Evolutionary conservation across 371 early-diverging fungal genomes (phyloP).

Genomic region (Mucor saturninus): DNA sequence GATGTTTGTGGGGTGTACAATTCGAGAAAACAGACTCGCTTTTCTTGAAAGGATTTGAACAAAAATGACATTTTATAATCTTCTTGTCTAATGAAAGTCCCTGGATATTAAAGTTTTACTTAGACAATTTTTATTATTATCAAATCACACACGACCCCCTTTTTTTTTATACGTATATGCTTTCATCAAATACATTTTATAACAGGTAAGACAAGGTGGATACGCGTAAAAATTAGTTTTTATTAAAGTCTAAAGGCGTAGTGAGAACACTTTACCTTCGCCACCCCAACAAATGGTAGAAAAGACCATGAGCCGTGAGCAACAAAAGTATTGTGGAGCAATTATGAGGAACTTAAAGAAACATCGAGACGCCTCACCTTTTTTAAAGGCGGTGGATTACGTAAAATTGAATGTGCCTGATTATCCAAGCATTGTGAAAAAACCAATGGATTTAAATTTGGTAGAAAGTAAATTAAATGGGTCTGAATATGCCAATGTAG

Average conservation of each 20-base stretch:
- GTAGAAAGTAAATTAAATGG: conserved; percentile 84
- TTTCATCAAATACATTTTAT: conserved; percentile 1
- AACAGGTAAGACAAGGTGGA: background rate
- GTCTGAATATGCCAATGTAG: conserved; percentile 65
- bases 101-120: too few species aligned
- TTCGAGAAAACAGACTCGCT: too few species aligned
- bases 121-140: too few species aligned
- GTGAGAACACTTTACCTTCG: conserved; percentile 21
- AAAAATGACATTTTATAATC: too few species aligned
- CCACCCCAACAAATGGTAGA: conserved; percentile 15
- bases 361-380: conserved; percentile 78
- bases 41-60: too few species aligned
- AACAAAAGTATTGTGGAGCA: conserved; percentile 79
- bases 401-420: conserved; percentile 90
- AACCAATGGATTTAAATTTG: conserved; percentile 98
- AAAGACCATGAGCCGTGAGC: conserved; percentile 69
- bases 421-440: conserved; percentile 89
- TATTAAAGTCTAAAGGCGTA: background rate
- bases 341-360: conserved; percentile 77
- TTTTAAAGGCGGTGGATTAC: conserved; percentile 94
- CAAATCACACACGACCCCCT: background rate
- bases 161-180: background rate
- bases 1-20: too few species aligned
- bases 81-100: too few species aligned
- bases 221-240: background rate